Base-by-base conservation (phyloP, 169 alveolate genomes). In the Plasmodium cynomolgi region DNA sequence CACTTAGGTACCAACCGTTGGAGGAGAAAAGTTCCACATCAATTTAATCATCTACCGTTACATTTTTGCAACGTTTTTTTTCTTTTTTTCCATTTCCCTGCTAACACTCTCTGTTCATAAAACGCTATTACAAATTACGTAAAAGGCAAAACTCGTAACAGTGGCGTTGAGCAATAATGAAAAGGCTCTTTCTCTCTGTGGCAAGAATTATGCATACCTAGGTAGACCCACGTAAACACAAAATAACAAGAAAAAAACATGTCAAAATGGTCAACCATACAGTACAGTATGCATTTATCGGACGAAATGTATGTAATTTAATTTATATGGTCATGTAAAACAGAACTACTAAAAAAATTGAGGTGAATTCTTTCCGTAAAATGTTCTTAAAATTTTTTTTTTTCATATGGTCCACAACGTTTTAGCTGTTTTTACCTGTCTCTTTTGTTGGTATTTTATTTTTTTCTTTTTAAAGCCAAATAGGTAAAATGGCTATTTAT, bases 11-110 rank as follows among this genome's bases (percentile, higher is more conserved):
- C 77, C 31, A 26, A 0, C 20, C n/a, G 75, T 2, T 26, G 15
- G 31, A 68, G 77, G 77, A 68, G 77, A 68, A 68, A 68, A 26
- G 77, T 23, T 68, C 77, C 17, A 68, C n/a, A 29, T 68, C 77
- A 68, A 68, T 29, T 68, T 68, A 26, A 68, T 20, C 41, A 68
- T 68, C 41, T 68, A 3, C n/a, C n/a, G 77, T 23, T 23, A 68
- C 77, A 20, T 68, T 68, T 68, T 68, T 20, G 77, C 77, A 26
- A 68, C 37, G 3, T 68, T 23, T 20, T 62, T 62, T 62, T 62
- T 26, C 4, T 68, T 23, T 68, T 62, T 62, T 62, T 62, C 17
- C 9, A 0, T 1, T 23, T 62, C 77, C 31, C n/a, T 68, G 20
- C 37, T 26, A 68, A 68, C 31, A 20, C 37, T 33, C 31, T 68